Evolutionary conservation across 2,329 filamentous ascomycete species (phyloP), one percentile per base, ranked within the genome.

Genomic region (Herpotrichia juniperi): DNA sequence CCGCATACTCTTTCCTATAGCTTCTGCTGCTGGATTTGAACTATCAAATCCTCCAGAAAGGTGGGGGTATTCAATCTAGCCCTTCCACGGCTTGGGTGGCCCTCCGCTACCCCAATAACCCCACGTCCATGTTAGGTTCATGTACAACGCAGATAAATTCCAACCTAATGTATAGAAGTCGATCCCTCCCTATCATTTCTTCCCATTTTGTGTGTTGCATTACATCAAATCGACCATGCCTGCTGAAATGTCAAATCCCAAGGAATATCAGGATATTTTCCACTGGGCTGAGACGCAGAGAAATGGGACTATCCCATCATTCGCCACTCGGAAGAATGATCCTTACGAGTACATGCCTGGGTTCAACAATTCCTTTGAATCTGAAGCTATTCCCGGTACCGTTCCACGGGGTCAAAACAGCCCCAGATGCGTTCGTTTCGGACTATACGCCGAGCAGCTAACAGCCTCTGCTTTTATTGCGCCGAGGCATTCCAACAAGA

Each of bases 231-330:
- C n/a, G n/a, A n/a, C n/a, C 37, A 70, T 70, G 66, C 57, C 66
- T 32, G 45, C 63, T 17, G 48, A 55, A 28, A 46, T 66, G 54
- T 47, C 72, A 62, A 53, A 76, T 58, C 68, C 77, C 48, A 57
- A 73, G 47, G 58, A 72, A 44, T 73, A 72, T 44, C 70, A 73
- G 51, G 61, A 69, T 14, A 73, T 72, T 42, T 74, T 74, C 57
- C 71, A 73, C 62, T 85, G 83, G 83, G 83, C 82, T 0, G 81
- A 83, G 62, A 84, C 82, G 16, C 83, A 85, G 58, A 78, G 84
- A 61, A 77, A 85, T 63, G 83, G 79, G 0, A 62, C 74, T 0
- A 78, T 84, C 22, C 82, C 81, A 10, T 83, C 81, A 0, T 85
- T 85, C 58, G 75, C 71, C 3, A 77, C 74, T 53, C 78, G 76